Percentiles rank a stretch among this genome's conserved stretches.
phyloP scores from a whole-genome alignment of 1,139 yeast species.

The Wickerhamomyces sp. region DNA sequence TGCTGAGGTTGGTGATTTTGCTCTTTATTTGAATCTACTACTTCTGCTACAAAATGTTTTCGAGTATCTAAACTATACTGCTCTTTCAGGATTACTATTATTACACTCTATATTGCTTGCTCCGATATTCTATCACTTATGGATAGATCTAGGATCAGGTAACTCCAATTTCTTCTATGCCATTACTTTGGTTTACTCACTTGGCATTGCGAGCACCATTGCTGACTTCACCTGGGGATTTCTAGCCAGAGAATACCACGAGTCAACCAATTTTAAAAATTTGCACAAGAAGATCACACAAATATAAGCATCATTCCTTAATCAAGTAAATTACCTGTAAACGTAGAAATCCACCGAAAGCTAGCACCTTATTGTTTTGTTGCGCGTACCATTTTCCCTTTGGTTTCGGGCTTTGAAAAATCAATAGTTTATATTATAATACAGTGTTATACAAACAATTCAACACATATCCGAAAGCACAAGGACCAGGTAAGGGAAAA shows the following conservation, averaged over 20 bases:
- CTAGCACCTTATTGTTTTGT: neutral
- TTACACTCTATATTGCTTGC: slow-evolving; percentile 56
- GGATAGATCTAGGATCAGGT: slow-evolving; percentile 95
- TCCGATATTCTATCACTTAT: slow-evolving; percentile 87
- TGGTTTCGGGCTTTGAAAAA: slow-evolving; percentile 11
- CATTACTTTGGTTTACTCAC: slow-evolving; percentile 76
- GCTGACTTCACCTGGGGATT: slow-evolving; percentile 84
- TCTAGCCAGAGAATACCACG: slow-evolving; percentile 66
- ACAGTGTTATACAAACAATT: slow-evolving; percentile 1
- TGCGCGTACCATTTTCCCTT: neutral
- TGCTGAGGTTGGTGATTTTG: slow-evolving; percentile 84
- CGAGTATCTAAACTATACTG: slow-evolving; percentile 40
- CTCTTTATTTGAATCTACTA: slow-evolving; percentile 57
- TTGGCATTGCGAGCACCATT: slow-evolving; percentile 63
- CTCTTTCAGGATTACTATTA: slow-evolving; percentile 39
- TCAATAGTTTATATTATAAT: too few species aligned
- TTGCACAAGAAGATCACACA: slow-evolving; percentile 25
- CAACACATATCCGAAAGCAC: too few species aligned
- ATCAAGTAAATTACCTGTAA: too few species aligned
- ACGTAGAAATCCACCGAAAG: too few species aligned
- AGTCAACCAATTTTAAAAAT: slow-evolving; percentile 24
- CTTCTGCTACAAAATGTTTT: slow-evolving; percentile 48
- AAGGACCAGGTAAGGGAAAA: too few species aligned
- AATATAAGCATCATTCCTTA: slow-evolving; percentile 13
- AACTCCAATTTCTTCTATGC: slow-evolving; percentile 96